phyloP scores from a whole-genome alignment of 352 stramenopile genomes.

The Pythium diclinum region DNA sequence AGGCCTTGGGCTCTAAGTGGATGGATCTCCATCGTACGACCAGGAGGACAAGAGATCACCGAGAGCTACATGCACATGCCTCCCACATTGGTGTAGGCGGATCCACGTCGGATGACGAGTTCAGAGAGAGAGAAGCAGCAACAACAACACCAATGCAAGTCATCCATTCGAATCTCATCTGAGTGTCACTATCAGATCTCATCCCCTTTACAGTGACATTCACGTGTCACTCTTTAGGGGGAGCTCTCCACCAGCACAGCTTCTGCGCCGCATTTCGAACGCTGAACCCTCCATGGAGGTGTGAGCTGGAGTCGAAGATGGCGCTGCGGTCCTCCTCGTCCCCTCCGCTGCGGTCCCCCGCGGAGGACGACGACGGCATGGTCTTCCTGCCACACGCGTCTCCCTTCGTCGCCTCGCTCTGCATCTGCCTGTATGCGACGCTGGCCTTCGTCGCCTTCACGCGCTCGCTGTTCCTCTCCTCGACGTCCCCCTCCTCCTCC shows the following conservation, averaged over 20 bases:
- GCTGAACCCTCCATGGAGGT: not conserved
- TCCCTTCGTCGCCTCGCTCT: slow-evolving; percentile 44
- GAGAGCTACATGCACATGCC: not conserved
- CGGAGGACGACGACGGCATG: slow-evolving; percentile 20
- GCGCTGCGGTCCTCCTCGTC: slow-evolving; percentile 4
- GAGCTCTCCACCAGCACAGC: not conserved
- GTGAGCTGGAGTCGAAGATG: not conserved
- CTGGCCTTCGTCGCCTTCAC: slow-evolving; percentile 53
- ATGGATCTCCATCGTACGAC: not conserved
- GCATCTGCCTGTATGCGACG: slow-evolving; percentile 53
- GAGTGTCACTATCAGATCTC: slow-evolving; percentile 9
- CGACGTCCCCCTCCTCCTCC: slow-evolving; percentile 1
- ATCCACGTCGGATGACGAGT: not conserved
- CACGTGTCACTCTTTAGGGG: slow-evolving; percentile 17
- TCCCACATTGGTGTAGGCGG: no score
- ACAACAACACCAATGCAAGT: not conserved
- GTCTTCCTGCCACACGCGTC: slow-evolving; percentile 62
- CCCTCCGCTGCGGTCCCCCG: not conserved
- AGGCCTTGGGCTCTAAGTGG: not conserved
- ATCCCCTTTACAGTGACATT: not conserved
- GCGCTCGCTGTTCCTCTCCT: slow-evolving; percentile 36
- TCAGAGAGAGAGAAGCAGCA: not conserved
- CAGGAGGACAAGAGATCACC: not conserved
- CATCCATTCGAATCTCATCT: not conserved
- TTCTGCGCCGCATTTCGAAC: not conserved